Evolutionary conservation across 148 eudicot species (phyloP), one percentile per base, ranked within the genome.

Genomic region (Drosera capensis): DNA sequence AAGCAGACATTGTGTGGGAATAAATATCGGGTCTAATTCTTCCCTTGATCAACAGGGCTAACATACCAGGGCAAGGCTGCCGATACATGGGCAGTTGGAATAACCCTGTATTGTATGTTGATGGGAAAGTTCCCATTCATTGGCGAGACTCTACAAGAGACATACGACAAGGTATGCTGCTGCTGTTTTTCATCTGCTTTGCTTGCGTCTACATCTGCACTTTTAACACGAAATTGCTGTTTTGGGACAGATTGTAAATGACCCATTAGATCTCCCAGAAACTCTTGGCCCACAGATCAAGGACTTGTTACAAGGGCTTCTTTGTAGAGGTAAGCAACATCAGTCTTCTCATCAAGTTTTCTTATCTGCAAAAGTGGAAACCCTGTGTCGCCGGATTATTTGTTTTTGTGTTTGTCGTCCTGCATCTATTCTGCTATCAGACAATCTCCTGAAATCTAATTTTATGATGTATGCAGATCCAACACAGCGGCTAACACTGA

Each of bases 31-130:
- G n/a, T n/a, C n/a, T n/a, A n/a, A n/a, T 23, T 9, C 25, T 38
- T 52, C 20, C 49, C 49, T 48, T 35, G 52, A 40, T 45, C 25
- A 40, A 59, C 64, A 90, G 97, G 95, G 57, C 49, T 62, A 42
- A 78, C 87, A 3, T 90, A 90, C 66, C 74, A 49, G 20, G 97
- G 97, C 23, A 90, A 68, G 73, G 72, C 81, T 49, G 95, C 97
- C 46, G 97, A 84, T 66, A 84, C 85, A 8, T 90, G 97, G 97
- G 97, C 97, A 14, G 85, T 85, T 49, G 97, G 97, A 57, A 69
- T 81, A 51, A 90, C 97, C 23, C 72, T 90, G 59, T 74, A 80
- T 57, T 84, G 75, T 46, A 72, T 84, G 87, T 17, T 90, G 49
- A 56, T 75, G 52, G 97, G 93, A 5, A 71, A 62, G 14, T 90